These are phyloP conservation scores for Termitomyces sp. DNA, from an alignment of 768 basidiomycete genomes.

Conservation along the genomic window DNA sequence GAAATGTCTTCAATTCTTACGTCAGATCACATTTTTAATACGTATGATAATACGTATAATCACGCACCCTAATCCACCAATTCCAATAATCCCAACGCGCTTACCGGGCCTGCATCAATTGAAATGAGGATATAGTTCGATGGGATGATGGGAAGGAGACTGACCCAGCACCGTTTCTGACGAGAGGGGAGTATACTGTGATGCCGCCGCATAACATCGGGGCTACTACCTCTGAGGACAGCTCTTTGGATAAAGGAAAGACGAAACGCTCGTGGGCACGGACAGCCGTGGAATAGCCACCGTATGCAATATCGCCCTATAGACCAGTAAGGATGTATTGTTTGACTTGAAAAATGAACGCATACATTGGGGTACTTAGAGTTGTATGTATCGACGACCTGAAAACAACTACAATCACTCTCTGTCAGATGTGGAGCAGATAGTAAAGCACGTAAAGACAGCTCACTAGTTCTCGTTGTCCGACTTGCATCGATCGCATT, in stretches of 20 bases:
- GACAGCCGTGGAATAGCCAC: conserved; percentile 45
- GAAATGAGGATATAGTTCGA: background rate
- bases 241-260: conserved; percentile 50
- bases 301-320: conserved; percentile 32
- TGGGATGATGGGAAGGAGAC: background rate
- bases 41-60: background rate
- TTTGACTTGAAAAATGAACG: background rate
- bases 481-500: conserved; percentile 42
- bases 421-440: background rate
- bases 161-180: conserved; percentile 40
- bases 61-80: conserved; percentile 51
- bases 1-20: conserved; percentile 20
- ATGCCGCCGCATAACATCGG: conserved; percentile 64
- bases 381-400: conserved; percentile 38
- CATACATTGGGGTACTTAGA: conserved; percentile 31
- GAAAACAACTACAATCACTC: conserved; percentile 28
- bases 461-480: conserved; percentile 49
- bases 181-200: conserved; percentile 60
- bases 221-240: conserved; percentile 49
- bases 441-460: background rate
- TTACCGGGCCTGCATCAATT: conserved; percentile 45
- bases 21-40: background rate
- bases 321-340: background rate
- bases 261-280: conserved; percentile 49
- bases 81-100: conserved; percentile 60